phyloP scores from a whole-genome alignment of 768 basidiomycete genomes.

The Lepiota venenata region DNA sequence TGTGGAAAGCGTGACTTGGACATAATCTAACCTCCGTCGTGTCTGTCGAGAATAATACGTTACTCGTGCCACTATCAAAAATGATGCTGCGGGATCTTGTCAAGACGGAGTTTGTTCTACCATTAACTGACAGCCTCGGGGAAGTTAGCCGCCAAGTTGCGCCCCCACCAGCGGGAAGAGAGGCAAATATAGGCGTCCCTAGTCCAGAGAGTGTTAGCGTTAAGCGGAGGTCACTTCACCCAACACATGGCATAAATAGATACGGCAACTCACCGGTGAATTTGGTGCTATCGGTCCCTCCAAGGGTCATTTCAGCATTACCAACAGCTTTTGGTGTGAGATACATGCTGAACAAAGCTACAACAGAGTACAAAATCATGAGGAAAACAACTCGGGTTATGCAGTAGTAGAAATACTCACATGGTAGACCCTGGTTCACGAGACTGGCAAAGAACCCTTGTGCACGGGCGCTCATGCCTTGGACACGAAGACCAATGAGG shows the following conservation, averaged over 20 bases:
- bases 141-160: conserved; percentile 44
- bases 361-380: conserved; percentile 5
- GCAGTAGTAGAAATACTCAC: conserved; percentile 25
- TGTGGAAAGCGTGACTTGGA: conserved; percentile 3
- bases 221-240: neutral
- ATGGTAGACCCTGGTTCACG: conserved; percentile 44
- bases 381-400: neutral
- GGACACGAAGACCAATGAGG: neutral
- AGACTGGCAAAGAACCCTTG: conserved; percentile 50
- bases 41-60: conserved; percentile 45
- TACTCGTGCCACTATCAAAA: conserved; percentile 58
- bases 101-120: conserved; percentile 42
- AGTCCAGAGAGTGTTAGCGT: conserved; percentile 4
- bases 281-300: conserved; percentile 50
- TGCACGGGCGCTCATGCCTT: conserved; percentile 48
- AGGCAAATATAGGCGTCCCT: conserved; percentile 43
- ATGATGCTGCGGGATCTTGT: conserved; percentile 41
- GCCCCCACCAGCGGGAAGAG: conserved; percentile 31
- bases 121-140: conserved; percentile 47
- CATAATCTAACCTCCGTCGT: conserved; percentile 39
- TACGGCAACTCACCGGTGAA: conserved; percentile 35
- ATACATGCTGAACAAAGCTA: conserved; percentile 50
- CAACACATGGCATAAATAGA: conserved; percentile 4
- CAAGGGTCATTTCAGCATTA: conserved; percentile 49
- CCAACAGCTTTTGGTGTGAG: conserved; percentile 45